phyloP scores from a whole-genome alignment of 2,329 filamentous ascomycete genomes.

The Neocucurbitaria cava region DNA sequence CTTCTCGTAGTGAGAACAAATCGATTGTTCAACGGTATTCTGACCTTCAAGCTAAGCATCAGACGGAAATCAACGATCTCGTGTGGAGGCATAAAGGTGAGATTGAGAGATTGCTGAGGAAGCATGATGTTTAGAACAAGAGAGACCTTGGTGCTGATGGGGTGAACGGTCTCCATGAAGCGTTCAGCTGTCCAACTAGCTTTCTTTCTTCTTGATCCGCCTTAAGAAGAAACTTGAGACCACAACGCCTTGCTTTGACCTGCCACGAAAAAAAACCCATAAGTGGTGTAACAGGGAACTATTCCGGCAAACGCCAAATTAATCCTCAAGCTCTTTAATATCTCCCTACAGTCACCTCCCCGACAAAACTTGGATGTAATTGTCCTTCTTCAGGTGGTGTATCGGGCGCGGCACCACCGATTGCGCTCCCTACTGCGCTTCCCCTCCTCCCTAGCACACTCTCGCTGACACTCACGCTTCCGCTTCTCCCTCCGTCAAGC shows the following conservation, averaged over 20 bases:
- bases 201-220: neutral
- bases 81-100: conserved; percentile 12
- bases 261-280: neutral
- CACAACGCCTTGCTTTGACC: neutral
- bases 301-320: neutral
- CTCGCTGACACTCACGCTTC: conserved; percentile 16
- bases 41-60: conserved; percentile 21
- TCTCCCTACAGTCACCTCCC: conserved; percentile 25
- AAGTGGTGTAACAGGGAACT: neutral
- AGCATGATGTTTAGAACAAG: neutral
- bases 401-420: conserved; percentile 17
- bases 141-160: neutral
- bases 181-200: too few species aligned
- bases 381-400: conserved; percentile 35
- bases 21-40: conserved; percentile 10
- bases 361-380: conserved; percentile 28
- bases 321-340: neutral
- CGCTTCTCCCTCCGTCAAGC: conserved; percentile 19
- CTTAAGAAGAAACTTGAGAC: neutral
- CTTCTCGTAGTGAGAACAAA: neutral
- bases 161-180: neutral
- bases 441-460: conserved; percentile 13
- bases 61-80: conserved; percentile 17
- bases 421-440: conserved; percentile 14
- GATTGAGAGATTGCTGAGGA: conserved; percentile 12